A percentile compares a stretch with the other conserved stretches of the same genome.
These are phyloP conservation scores for Diaporthe sp. DNA, from an alignment of 2,329 filamentous ascomycete genomes.

Conservation along the genomic window DNA sequence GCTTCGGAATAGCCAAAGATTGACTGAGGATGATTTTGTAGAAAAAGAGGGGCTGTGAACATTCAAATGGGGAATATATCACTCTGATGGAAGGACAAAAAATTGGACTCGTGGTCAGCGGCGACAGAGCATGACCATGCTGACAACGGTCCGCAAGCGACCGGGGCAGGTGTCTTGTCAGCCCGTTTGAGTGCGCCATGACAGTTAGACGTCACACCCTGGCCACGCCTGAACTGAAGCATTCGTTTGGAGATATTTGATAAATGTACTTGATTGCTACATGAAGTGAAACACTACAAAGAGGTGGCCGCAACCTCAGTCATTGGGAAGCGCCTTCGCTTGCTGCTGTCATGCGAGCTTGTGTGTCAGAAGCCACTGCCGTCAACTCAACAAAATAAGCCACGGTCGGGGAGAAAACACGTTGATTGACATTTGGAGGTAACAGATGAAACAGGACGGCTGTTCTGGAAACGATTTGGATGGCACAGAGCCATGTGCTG, in stretches of 20 bases:
- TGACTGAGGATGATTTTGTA: neutral
- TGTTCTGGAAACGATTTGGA: neutral
- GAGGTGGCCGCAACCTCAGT: neutral
- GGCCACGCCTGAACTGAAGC: neutral
- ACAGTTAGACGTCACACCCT: neutral
- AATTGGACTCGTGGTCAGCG: neutral
- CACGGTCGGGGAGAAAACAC: neutral
- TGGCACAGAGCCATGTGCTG: neutral
- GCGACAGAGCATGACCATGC: neutral
- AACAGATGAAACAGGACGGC: neutral
- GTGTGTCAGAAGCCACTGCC: neutral
- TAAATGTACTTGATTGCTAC: too few species aligned
- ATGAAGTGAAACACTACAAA: fast-evolving
- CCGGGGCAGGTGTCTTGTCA: neutral
- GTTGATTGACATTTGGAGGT: neutral
- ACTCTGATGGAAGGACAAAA: fast-evolving
- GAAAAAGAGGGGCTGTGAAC: too few species aligned
- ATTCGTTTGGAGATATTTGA: fast-evolving
- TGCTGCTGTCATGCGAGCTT: neutral
- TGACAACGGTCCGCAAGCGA: neutral
- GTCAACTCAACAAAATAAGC: neutral
- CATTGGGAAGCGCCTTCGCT: too few species aligned
- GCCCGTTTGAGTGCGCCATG: neutral
- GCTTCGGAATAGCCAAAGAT: neutral
- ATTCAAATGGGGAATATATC: neutral